phyloP scores from a whole-genome alignment of 2,329 filamentous ascomycete genomes.

The Aspergillus pseudonomiae region DNA sequence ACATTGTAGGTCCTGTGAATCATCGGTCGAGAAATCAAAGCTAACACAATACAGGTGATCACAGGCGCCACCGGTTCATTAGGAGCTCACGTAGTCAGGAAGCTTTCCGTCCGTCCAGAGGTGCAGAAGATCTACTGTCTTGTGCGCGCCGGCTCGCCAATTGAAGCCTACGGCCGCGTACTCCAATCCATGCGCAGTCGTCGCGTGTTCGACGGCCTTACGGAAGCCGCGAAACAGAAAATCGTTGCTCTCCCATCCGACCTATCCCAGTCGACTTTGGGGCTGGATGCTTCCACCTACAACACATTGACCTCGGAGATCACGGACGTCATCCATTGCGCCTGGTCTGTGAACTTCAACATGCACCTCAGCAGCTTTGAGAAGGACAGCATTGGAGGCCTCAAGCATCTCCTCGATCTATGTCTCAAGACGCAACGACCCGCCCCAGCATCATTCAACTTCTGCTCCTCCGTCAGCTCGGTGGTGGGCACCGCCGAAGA shows the following conservation, averaged over 20 bases:
- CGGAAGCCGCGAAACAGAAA: constrained; percentile 33
- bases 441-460: constrained; percentile 47
- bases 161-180: constrained; percentile 51
- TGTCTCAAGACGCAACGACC: constrained; percentile 36
- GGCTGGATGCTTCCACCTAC: constrained; percentile 49
- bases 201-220: constrained; percentile 31
- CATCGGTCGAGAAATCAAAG: not conserved
- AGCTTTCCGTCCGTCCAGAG: constrained; percentile 39
- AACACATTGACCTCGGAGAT: constrained; percentile 44
- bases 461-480: constrained; percentile 55
- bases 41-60: constrained; percentile 43
- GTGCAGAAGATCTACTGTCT: constrained; percentile 59
- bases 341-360: constrained; percentile 69
- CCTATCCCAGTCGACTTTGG: constrained; percentile 53
- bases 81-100: constrained; percentile 60
- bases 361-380: constrained; percentile 60
- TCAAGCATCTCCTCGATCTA: constrained; percentile 48
- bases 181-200: constrained; percentile 46
- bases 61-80: constrained; percentile 70
- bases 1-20: constrained; percentile 23
- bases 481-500: constrained; percentile 35
- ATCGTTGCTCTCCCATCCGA: constrained; percentile 53
- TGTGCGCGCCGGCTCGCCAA: constrained; percentile 51
- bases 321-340: constrained; percentile 62
- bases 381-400: constrained; percentile 54